phyloP scores from a whole-genome alignment of 345 rosid species.

The Noccaea caerulescens region DNA sequence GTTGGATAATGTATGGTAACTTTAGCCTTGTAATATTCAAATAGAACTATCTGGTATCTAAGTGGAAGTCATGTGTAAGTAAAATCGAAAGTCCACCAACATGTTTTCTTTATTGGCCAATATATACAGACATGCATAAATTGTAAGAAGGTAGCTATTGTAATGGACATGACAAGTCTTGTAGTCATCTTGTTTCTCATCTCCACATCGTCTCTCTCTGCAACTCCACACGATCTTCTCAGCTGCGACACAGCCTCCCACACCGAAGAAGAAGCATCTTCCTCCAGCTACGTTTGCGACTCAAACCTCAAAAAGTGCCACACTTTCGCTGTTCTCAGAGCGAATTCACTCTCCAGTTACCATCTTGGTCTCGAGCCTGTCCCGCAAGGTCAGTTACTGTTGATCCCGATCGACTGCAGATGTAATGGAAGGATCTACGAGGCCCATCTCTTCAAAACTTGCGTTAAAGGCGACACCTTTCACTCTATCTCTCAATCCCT shows the following conservation, averaged over 20 bases:
- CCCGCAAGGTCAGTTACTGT: conserved; percentile 51
- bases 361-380: conserved; percentile 61
- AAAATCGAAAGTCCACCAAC: conserved; percentile 1
- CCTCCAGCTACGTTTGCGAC: conserved; percentile 54
- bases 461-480: conserved; percentile 67
- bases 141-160: neutral
- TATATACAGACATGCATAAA: conserved; percentile 22
- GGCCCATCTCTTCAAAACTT: conserved; percentile 56
- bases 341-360: conserved; percentile 55
- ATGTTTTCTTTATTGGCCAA: neutral
- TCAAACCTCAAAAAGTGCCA: conserved; percentile 47
- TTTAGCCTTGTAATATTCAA: neutral
- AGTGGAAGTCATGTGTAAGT: conserved; percentile 25
- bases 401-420: conserved; percentile 66
- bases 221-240: conserved; percentile 39
- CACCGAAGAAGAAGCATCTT: conserved; percentile 49
- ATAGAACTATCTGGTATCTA: neutral
- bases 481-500: conserved; percentile 60
- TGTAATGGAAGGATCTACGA: conserved; percentile 62
- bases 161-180: conserved; percentile 44
- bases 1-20: neutral
- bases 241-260: conserved; percentile 52
- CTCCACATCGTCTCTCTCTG: conserved; percentile 42
- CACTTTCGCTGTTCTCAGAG: conserved; percentile 64
- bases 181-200: conserved; percentile 43